These are phyloP conservation scores for Cystofilobasidium macerans DNA, from an alignment of 768 basidiomycete species.

Conservation along the genomic window DNA sequence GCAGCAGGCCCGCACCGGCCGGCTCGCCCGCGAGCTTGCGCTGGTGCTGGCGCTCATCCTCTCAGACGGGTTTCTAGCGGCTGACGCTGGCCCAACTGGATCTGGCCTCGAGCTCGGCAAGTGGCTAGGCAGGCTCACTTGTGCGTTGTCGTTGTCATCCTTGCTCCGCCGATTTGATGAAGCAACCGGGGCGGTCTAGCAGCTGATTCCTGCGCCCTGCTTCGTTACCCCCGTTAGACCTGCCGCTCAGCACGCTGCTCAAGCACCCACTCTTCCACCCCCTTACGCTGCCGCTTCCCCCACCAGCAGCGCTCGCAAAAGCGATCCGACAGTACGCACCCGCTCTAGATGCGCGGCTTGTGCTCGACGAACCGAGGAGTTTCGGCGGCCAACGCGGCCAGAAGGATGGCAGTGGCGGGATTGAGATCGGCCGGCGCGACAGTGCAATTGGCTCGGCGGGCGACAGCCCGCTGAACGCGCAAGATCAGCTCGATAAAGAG, in stretches of 20 bases:
- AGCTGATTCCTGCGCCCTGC: not conserved
- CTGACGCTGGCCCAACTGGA: too few species aligned
- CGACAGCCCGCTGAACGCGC: not conserved
- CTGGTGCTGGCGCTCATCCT: not conserved
- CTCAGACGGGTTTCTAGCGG: not conserved
- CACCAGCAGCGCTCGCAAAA: not conserved
- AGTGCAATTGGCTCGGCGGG: too few species aligned
- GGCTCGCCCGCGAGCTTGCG: conserved; percentile 1
- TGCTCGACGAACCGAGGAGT: not conserved
- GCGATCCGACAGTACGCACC: not conserved
- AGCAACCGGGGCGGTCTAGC: not conserved
- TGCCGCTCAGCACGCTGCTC: not conserved
- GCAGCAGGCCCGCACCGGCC: not conserved
- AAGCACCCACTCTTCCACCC: not conserved
- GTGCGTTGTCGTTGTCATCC: not conserved
- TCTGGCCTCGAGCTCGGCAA: not conserved
- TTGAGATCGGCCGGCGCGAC: not conserved
- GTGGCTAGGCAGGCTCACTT: not conserved
- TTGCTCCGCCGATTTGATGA: not conserved
- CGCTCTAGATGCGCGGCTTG: not conserved
- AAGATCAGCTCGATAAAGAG: not conserved
- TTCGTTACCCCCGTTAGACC: not conserved
- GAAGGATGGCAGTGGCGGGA: not conserved
- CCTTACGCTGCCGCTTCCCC: not conserved
- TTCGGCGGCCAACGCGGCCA: not conserved